These are phyloP conservation scores for Bruguiera sexangula DNA, from an alignment of 345 rosid genomes.

Conservation along the genomic window DNA sequence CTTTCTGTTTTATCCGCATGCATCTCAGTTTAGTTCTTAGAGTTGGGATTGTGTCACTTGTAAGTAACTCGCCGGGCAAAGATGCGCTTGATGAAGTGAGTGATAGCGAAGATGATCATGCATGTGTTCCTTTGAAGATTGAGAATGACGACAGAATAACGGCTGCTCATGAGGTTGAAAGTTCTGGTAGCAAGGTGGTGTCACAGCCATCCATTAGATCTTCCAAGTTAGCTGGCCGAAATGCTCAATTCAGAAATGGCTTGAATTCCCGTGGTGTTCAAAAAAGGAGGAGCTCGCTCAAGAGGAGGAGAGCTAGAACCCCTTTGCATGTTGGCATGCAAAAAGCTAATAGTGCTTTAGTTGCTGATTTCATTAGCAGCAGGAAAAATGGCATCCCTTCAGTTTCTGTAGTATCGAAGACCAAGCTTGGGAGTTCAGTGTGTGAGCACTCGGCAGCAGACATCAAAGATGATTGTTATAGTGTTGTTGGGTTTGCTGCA, in stretches of 20 bases:
- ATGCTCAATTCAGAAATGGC: constrained; percentile 41
- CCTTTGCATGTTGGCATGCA: constrained; percentile 37
- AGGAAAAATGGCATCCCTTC: constrained; percentile 53
- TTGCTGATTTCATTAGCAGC: constrained; percentile 53
- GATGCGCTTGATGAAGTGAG: constrained; percentile 24
- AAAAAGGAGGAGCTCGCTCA: constrained; percentile 70
- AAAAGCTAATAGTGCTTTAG: constrained; percentile 51
- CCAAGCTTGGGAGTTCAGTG: constrained; percentile 49
- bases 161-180: constrained; percentile 18
- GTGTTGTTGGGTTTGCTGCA: constrained; percentile 22
- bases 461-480: constrained; percentile 32
- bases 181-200: constrained; percentile 24
- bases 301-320: constrained; percentile 63
- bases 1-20: constrained; percentile 56
- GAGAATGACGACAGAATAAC: constrained; percentile 13
- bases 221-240: constrained; percentile 47
- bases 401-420: constrained; percentile 42
- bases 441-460: constrained; percentile 27
- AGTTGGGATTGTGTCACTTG: constrained; percentile 31
- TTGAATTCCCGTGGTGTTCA: constrained; percentile 57
- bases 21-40: constrained; percentile 37
- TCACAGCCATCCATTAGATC: constrained; percentile 46
- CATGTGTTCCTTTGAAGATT: constrained; percentile 11
- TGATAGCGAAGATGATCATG: constrained; percentile 22
- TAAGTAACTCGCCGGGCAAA: constrained; percentile 33